A percentile compares a stretch with the other conserved stretches of the same genome.
phyloP scores from a whole-genome alignment of 352 stramenopile genomes.

The Halophytophthora polymorphica region DNA sequence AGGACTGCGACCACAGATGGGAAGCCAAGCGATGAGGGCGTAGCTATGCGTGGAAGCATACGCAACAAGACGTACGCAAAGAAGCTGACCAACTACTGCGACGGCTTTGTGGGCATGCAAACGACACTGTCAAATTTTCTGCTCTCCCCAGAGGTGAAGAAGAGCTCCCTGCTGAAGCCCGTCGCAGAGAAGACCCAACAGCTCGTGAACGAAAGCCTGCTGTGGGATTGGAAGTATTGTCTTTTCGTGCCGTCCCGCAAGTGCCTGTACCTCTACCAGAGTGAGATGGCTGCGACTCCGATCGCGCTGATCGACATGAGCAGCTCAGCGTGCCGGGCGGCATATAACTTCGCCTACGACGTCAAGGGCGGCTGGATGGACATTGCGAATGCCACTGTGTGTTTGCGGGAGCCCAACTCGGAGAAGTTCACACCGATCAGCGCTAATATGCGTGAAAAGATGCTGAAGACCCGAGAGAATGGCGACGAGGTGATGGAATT shows the following conservation, averaged over 20 bases:
- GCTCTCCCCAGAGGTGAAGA: conserved; percentile 31
- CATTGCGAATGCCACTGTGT: conserved; percentile 42
- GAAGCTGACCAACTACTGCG: conserved; percentile 52
- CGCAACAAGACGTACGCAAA: conserved; percentile 37
- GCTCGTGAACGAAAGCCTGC: conserved; percentile 29
- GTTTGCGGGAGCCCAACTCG: conserved; percentile 24
- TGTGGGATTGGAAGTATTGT: conserved; percentile 75
- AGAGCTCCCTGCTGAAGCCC: conserved; percentile 30
- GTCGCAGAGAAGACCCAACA: conserved; percentile 39
- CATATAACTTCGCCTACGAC: conserved; percentile 46
- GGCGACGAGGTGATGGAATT: conserved; percentile 45
- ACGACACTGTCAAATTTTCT: conserved; percentile 48
- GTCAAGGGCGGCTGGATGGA: conserved; percentile 52
- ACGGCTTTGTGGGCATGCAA: conserved; percentile 51
- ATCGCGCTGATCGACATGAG: conserved; percentile 57
- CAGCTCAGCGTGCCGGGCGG: conserved; percentile 33
- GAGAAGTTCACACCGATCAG: conserved; percentile 32
- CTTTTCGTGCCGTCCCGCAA: conserved; percentile 49
- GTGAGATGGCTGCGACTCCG: conserved; percentile 31
- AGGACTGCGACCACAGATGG: not conserved
- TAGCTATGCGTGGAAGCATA: not conserved
- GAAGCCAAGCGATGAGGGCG: not conserved
- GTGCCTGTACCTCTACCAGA: conserved; percentile 66
- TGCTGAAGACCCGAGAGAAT: conserved; percentile 34
- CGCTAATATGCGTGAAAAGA: conserved; percentile 26